Percentiles rank a stretch among this genome's conserved stretches.
These are phyloP conservation scores for Chloromonas sp. DNA, from an alignment of 163 green algal species.

Conservation along the genomic window DNA sequence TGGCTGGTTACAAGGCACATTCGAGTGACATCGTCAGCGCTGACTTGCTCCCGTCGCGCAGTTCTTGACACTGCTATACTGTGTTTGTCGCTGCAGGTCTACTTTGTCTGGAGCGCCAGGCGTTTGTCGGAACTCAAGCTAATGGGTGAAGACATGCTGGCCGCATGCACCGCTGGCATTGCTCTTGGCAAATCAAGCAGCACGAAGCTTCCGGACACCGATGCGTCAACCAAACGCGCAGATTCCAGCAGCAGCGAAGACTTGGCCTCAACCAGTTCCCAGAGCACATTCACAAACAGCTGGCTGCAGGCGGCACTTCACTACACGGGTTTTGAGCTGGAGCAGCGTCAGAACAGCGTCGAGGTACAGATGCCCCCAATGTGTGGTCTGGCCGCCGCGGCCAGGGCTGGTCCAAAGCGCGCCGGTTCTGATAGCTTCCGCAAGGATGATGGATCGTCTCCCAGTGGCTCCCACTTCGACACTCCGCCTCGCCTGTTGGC, in stretches of 20 bases:
- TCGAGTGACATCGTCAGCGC: no score
- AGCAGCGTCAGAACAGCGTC: not conserved
- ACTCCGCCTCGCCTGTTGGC: not conserved
- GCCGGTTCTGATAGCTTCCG: not conserved
- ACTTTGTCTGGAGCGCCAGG: not conserved
- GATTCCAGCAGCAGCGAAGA: not conserved
- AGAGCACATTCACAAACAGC: not conserved
- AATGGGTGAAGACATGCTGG: not conserved
- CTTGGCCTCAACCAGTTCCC: no score
- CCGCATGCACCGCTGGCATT: not conserved
- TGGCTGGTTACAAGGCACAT: no score
- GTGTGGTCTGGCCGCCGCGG: not conserved
- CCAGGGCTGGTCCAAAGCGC: not conserved
- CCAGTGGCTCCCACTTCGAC: not conserved
- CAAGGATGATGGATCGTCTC: not conserved
- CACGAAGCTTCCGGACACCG: not conserved
- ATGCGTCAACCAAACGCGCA: no score
- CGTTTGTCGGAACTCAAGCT: not conserved
- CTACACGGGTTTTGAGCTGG: not conserved
- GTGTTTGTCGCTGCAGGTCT: no score
- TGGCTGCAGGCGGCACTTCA: not conserved
- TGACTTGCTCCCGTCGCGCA: no score
- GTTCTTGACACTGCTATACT: no score
- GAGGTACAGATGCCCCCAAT: not conserved
- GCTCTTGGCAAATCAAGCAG: not conserved